Percentiles rank a stretch among this genome's conserved stretches.
These are phyloP conservation scores for Zoysia japonica DNA, from an alignment of 176 grass and related monocot genomes.

Conservation along the genomic window DNA sequence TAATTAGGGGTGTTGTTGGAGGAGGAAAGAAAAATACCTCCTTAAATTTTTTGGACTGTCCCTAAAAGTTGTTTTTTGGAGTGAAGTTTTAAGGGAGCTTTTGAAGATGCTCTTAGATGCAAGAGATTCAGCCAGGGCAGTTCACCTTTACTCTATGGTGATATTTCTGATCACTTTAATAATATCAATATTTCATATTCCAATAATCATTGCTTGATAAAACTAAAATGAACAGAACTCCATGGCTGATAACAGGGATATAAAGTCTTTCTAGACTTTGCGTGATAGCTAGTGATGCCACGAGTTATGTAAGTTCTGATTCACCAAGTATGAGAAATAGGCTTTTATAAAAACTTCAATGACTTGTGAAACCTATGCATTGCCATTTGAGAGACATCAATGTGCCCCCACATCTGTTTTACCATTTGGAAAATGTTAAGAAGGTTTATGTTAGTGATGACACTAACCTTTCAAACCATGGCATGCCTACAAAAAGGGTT, in stretches of 20 bases:
- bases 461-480: constrained; percentile 20
- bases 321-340: constrained; percentile 33
- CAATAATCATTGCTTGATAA: constrained; percentile 34
- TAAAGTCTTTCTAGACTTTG: constrained; percentile 34
- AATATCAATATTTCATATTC: constrained; percentile 55
- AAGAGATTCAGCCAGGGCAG: constrained; percentile 26
- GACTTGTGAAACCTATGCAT: constrained; percentile 36
- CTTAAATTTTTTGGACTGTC: no score
- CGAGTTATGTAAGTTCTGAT: constrained; percentile 31
- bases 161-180: constrained; percentile 50
- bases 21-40: no score
- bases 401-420: constrained; percentile 34
- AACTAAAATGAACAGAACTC: constrained; percentile 39
- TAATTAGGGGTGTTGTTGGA: no score
- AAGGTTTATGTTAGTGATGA: constrained; percentile 24
- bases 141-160: constrained; percentile 32
- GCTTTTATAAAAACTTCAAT: constrained; percentile 36
- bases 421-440: constrained; percentile 31
- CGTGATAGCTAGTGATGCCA: constrained; percentile 33
- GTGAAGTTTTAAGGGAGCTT: no score
- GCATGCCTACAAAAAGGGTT: constrained; percentile 13
- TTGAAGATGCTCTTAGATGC: no score
- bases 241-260: constrained; percentile 32
- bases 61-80: no score
- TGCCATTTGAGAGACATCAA: constrained; percentile 41